phyloP scores from a whole-genome alignment of 225 moss, liverwort and hornwort species.

The Ulota crispa region DNA sequence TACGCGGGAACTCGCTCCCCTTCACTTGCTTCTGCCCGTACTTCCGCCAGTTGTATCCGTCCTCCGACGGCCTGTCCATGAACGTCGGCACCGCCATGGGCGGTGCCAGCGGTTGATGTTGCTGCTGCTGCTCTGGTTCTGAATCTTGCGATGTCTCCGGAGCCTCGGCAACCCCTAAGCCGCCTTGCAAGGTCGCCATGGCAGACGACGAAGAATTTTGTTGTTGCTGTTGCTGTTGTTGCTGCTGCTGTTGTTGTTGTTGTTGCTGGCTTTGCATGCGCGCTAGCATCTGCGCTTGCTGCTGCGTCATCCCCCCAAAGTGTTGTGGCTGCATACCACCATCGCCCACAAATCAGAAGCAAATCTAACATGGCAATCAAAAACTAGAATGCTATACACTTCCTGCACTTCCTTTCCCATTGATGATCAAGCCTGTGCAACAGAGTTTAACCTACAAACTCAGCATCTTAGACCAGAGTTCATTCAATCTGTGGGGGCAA shows the following conservation, averaged over 20 bases:
- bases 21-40: slow-evolving; percentile 97
- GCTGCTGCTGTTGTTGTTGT: slow-evolving; percentile 23
- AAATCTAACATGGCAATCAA: background rate
- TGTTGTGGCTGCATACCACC: slow-evolving; percentile 33
- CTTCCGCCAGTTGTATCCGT: slow-evolving; percentile 93
- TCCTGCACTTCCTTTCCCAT: background rate
- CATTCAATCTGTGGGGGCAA: background rate
- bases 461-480: background rate
- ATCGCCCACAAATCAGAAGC: background rate
- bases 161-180: slow-evolving; percentile 31
- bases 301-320: slow-evolving; percentile 38
- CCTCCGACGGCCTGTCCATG: slow-evolving; percentile 76
- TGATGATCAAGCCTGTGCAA: background rate
- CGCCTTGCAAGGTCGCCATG: slow-evolving; percentile 16
- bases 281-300: slow-evolving; percentile 35
- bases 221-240: background rate
- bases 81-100: slow-evolving; percentile 43
- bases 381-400: background rate
- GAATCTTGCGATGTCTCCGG: slow-evolving; percentile 55
- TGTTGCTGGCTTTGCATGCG: slow-evolving; percentile 52
- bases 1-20: slow-evolving; percentile 88
- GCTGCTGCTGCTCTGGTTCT: slow-evolving; percentile 47
- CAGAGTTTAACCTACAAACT: background rate
- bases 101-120: slow-evolving; percentile 23
- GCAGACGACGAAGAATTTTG: slow-evolving; percentile 25